Base-by-base conservation (phyloP, 495 filamentous ascomycete genomes). In the Penicillium antarcticum region DNA sequence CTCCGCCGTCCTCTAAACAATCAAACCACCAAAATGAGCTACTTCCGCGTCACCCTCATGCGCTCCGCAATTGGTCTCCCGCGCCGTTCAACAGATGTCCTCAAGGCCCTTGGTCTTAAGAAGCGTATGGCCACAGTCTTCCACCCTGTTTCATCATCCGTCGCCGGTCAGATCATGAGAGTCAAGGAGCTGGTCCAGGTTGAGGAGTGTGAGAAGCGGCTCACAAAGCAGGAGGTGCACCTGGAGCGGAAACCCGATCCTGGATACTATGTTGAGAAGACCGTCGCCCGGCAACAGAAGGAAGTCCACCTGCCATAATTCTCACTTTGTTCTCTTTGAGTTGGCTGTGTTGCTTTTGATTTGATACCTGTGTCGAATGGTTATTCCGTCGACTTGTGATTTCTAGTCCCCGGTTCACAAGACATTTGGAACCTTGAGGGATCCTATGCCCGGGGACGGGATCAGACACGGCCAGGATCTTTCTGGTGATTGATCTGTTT, bases 171-270 rank as follows among this genome's bases (percentile, higher is more conserved):
- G 74, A 94, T 99, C 69, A 88, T 97, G 83, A 90, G 88, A 68
- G 91, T 99, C 42, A 99, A 99, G 71, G 95, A 99, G 69, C 77
- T 99, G 50, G 87, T 99, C 5, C 77, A 80, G 11, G 92, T 99
- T 19, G 72, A 82, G 34, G 94, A 97, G 71, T 91, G 96, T 34
- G 88, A 88, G 13, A 61, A 67, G 47, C 62, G 80, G n/a, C 65
- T 91, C 63, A 86, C 82, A 16, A 84, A 85, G 63, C 72, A 78
- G 50, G 86, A 97, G 73, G 78, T 96, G 55, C 81, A 81, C 64
- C 78, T 78, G 12, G 78, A 84, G 74, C 75, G 95, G 58, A 83
- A 78, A 68, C 91, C 91, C 7, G 89, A 95, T 53, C 79, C 81
- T 1, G 94, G 94, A 9, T 98, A 88, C 59, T 94, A 86, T 58